A percentile compares a stretch with the other conserved stretches of the same genome.
Evolutionary conservation across 441 rosid genomes (phyloP).

Genomic region (Erodium moschatum): DNA sequence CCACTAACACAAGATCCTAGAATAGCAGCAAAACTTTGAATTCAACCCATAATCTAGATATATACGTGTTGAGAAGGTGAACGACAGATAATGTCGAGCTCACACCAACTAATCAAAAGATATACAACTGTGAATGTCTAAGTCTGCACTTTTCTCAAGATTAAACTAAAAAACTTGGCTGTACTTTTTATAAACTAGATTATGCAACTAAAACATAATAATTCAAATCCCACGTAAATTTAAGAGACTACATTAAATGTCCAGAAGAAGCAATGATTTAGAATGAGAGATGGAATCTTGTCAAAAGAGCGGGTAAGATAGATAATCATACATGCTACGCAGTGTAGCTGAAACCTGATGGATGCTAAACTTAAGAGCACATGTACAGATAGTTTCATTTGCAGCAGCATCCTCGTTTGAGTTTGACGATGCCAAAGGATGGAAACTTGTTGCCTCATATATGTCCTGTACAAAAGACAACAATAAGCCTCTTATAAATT

Average conservation of each 20-base stretch:
- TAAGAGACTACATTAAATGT: neutral
- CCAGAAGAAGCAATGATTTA: neutral
- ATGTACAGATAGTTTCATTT: conserved; percentile 41
- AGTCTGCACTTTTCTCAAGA: neutral
- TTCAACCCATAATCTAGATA: neutral
- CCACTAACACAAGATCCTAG: neutral
- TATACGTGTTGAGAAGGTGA: neutral
- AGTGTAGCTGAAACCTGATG: conserved; percentile 45
- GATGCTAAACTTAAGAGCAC: conserved; percentile 48
- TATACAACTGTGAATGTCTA: neutral
- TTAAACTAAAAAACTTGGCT: neutral
- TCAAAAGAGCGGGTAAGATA: conserved; percentile 10
- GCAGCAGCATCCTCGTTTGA: conserved; percentile 36
- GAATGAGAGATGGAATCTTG: neutral
- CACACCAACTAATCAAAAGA: conserved; percentile 5
- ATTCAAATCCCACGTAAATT: neutral
- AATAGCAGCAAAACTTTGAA: conserved; percentile 1
- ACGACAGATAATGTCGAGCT: neutral
- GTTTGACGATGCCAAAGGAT: conserved; percentile 40
- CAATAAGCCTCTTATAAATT: conserved; percentile 18
- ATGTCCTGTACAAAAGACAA: conserved; percentile 54
- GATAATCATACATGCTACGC: conserved; percentile 40
- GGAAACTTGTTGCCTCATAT: conserved; percentile 80
- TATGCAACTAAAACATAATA: neutral
- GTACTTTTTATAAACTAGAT: neutral